Conservation (phyloP, 2,329 filamentous ascomycete genomes). For the Stagonosporopsis cucurbitacearum region DNA sequence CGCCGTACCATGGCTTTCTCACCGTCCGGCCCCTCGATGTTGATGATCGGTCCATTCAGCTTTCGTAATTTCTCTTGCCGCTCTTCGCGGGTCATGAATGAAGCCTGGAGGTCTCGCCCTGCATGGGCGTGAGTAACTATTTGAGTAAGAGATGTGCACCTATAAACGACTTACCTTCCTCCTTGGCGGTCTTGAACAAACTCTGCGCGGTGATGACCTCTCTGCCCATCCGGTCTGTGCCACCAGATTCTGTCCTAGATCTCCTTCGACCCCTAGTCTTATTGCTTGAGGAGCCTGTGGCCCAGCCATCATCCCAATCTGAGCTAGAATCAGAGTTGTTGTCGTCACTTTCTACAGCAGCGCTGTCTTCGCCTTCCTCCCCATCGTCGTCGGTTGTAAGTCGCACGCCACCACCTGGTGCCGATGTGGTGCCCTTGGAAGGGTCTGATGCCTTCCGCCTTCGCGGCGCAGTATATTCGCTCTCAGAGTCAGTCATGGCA, state of each 20-base stretch:
- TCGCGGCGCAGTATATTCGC: conserved; percentile 14
- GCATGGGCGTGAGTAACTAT: conserved; percentile 16
- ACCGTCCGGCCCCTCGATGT: conserved; percentile 66
- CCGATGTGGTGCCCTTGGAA: conserved; percentile 49
- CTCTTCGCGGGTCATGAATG: conserved; percentile 61
- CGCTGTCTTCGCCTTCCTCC: conserved; percentile 65
- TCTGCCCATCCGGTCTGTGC: conserved; percentile 45
- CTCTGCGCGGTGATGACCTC: conserved; percentile 60
- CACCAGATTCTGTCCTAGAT: conserved; percentile 41
- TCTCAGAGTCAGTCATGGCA: conserved; percentile 16
- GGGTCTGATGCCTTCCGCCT: conserved; percentile 58
- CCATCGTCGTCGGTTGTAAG: conserved; percentile 55
- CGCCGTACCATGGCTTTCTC: conserved; percentile 60
- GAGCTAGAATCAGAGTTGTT: conserved; percentile 64
- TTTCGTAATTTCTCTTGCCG: conserved; percentile 49
- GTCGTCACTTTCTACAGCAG: conserved; percentile 71
- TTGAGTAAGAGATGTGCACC: background rate
- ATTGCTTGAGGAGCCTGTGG: conserved; percentile 32
- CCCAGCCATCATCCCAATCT: conserved; percentile 67
- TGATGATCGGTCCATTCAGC: conserved; percentile 71
- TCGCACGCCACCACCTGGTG: conserved; percentile 60
- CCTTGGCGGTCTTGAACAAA: conserved; percentile 75
- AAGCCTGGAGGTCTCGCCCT: conserved; percentile 59
- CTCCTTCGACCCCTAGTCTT: conserved; percentile 50
- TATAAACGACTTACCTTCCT: conserved; percentile 68